Evolutionary conservation across 148 eudicot genomes (phyloP).

Genomic region (Vaccinium macrocarpon): DNA sequence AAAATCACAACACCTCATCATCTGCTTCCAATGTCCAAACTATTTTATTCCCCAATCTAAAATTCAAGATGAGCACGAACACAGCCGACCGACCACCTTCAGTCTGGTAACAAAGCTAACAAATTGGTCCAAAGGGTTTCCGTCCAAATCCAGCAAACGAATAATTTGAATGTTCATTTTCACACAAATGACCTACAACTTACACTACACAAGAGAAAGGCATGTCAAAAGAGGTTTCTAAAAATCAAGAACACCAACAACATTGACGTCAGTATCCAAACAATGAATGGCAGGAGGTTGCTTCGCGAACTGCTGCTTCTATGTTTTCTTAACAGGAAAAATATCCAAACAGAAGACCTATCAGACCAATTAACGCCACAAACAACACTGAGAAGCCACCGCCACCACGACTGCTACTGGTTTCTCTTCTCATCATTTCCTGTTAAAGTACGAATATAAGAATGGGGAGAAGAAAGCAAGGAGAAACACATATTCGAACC

Average conservation of each 20-base stretch:
- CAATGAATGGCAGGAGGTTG: constrained; percentile 5
- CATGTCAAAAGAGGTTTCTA: neutral
- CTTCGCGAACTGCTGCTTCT: constrained; percentile 9
- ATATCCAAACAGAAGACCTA: constrained; percentile 65
- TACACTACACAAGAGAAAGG: neutral
- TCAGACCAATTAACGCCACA: constrained; percentile 51
- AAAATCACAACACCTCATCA: neutral
- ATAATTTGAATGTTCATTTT: neutral
- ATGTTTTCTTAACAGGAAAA: constrained; percentile 18
- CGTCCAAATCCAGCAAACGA: neutral
- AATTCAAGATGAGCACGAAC: neutral
- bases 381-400: constrained; percentile 45
- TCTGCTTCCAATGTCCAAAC: neutral
- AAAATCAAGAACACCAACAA: neutral
- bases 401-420: constrained; percentile 19
- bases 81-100: neutral
- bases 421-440: constrained; percentile 20
- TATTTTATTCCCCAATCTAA: neutral
- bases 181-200: neutral
- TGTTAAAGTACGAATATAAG: neutral
- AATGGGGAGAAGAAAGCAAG: neutral
- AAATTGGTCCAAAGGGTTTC: neutral
- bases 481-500: neutral
- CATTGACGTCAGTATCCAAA: constrained; percentile 7
- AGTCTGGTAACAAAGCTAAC: neutral